These are phyloP conservation scores for Dactylellina haptotyla DNA, from an alignment of 2,329 filamentous ascomycete species.

Conservation along the genomic window DNA sequence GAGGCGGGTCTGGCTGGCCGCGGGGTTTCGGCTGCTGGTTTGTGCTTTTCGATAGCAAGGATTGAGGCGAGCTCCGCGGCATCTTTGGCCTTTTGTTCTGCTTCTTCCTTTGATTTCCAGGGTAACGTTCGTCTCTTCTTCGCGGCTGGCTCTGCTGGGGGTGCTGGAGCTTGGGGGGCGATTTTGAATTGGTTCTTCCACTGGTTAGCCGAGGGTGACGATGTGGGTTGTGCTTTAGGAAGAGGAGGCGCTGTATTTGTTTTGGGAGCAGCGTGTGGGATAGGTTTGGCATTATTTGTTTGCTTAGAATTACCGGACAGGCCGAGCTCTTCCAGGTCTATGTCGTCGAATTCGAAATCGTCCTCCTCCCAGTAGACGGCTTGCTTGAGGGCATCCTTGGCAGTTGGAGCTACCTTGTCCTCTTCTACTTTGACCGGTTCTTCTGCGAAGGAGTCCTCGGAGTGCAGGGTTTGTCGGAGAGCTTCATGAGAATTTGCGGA, in stretches of 20 bases:
- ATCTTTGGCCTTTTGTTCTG: slow-evolving; percentile 26
- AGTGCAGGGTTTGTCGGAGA: slow-evolving; percentile 38
- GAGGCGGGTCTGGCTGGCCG: slow-evolving; percentile 58
- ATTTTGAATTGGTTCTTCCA: slow-evolving; percentile 47
- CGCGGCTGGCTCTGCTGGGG: slow-evolving; percentile 18
- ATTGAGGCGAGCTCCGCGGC: slow-evolving; percentile 42
- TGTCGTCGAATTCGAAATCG: slow-evolving; percentile 53
- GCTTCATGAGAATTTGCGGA: slow-evolving; percentile 43
- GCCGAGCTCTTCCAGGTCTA: slow-evolving; percentile 42
- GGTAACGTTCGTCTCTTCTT: slow-evolving; percentile 43
- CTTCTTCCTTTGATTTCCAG: slow-evolving; percentile 37
- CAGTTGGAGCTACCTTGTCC: slow-evolving; percentile 32
- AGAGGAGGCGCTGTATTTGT: background rate
- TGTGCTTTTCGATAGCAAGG: slow-evolving; percentile 18
- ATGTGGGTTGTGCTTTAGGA: background rate
- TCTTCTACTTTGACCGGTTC: slow-evolving; percentile 22
- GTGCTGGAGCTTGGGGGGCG: slow-evolving; percentile 1
- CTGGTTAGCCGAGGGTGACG: slow-evolving; percentile 21
- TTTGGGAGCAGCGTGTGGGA: background rate
- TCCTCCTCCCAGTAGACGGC: slow-evolving; percentile 53
- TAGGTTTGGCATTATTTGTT: slow-evolving; percentile 5
- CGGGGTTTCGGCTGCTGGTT: slow-evolving; percentile 32
- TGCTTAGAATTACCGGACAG: slow-evolving; percentile 7
- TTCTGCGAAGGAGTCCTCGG: slow-evolving; percentile 41
- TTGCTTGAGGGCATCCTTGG: slow-evolving; percentile 46